Percentiles rank a stretch among this genome's conserved stretches.
phyloP scores from a whole-genome alignment of 1,284 basidiomycete genomes.

The Schizophyllum amplum region DNA sequence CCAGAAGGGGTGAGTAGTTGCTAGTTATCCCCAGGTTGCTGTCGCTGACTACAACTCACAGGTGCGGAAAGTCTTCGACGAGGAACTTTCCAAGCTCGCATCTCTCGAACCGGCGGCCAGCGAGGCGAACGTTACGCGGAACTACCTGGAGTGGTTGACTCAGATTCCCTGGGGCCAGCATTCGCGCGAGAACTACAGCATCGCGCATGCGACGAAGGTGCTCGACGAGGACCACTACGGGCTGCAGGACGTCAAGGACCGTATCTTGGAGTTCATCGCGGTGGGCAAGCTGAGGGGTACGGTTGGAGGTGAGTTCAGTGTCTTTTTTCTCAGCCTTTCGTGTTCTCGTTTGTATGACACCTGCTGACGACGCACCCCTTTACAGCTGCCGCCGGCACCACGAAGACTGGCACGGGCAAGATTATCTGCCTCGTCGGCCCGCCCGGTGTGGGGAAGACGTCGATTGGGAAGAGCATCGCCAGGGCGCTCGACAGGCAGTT shows the following conservation, averaged over 20 bases:
- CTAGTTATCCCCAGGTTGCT: neutral
- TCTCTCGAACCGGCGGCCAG: constrained; percentile 89
- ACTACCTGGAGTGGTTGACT: constrained; percentile 95
- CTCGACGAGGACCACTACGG: constrained; percentile 98
- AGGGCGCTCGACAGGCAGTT: constrained; percentile 82
- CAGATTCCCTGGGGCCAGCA: constrained; percentile 97
- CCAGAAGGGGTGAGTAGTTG: constrained; percentile 62
- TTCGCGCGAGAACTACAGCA: constrained; percentile 90
- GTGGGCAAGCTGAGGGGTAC: constrained; percentile 95
- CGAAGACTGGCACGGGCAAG: constrained; percentile 63
- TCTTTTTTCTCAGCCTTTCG: no score
- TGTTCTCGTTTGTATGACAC: neutral
- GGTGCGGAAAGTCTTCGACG: constrained; percentile 86
- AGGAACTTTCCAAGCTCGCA: constrained; percentile 90
- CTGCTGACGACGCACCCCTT: neutral
- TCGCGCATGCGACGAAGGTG: constrained; percentile 77
- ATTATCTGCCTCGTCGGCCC: constrained; percentile 96
- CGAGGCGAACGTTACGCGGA: constrained; percentile 94
- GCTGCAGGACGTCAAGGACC: constrained; percentile 91
- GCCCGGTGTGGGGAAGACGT: constrained; percentile 95
- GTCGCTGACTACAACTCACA: neutral
- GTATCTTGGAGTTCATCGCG: constrained; percentile 96
- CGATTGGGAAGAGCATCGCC: constrained; percentile 92
- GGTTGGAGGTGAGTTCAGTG: constrained; percentile 31
- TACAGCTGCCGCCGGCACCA: neutral